A percentile compares a stretch with the other conserved stretches of the same genome.
Evolutionary conservation across 495 filamentous ascomycete species (phyloP).

Genomic region (Annulohypoxylon moriforme): DNA sequence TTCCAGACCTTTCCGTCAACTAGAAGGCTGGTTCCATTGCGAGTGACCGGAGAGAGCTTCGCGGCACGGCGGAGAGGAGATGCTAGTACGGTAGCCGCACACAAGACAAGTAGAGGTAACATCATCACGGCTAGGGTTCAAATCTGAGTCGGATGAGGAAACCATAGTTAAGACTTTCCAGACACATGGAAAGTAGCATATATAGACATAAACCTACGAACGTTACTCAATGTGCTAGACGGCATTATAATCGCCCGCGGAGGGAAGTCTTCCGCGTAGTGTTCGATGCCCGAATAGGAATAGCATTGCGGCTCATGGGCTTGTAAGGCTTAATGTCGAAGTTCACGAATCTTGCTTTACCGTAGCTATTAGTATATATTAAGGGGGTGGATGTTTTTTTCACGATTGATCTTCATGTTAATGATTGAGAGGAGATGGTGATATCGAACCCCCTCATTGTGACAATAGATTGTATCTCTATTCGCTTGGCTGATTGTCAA

Average conservation of each 20-base stretch:
- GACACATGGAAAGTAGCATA: neutral
- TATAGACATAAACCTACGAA: constrained; percentile 17
- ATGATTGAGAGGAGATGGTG: neutral
- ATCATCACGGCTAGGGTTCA: constrained; percentile 15
- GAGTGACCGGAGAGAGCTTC: constrained; percentile 49
- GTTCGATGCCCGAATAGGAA: constrained; percentile 19
- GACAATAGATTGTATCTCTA: neutral
- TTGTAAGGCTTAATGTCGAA: neutral
- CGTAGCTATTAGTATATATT: neutral
- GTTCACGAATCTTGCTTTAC: constrained; percentile 13
- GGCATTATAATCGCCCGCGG: constrained; percentile 43
- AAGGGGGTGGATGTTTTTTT: neutral
- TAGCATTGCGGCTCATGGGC: constrained; percentile 14
- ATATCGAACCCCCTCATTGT: neutral
- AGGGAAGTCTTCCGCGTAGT: constrained; percentile 36
- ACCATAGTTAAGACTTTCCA: neutral
- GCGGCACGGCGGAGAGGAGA: constrained; percentile 25
- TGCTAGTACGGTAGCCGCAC: constrained; percentile 8
- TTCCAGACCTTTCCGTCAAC: constrained; percentile 60
- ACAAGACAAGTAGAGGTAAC: constrained; percentile 26
- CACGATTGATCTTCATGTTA: neutral
- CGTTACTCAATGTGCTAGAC: constrained; percentile 2
- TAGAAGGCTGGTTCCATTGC: constrained; percentile 55
- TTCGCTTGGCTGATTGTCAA: neutral
- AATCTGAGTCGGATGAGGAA: neutral